Evolutionary conservation across 331 rosid species (phyloP).

Genomic region (Telfairia occidentalis): DNA sequence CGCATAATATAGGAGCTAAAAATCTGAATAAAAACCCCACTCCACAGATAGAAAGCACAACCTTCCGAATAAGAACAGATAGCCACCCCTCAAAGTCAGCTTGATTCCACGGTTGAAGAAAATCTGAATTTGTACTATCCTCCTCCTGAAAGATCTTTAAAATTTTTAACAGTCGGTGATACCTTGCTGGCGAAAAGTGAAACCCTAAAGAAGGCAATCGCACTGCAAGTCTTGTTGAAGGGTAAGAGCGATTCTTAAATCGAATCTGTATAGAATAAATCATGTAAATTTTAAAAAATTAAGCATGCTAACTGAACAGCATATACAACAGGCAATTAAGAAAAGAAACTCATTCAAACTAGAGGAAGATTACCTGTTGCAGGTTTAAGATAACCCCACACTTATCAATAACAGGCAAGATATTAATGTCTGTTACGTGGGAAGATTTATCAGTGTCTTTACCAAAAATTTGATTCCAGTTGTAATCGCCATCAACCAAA

Average conservation of each 20-base stretch:
- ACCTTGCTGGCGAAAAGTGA: conserved; percentile 97
- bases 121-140: conserved; percentile 46
- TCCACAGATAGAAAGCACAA: conserved; percentile 19
- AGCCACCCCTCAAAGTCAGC: conserved; percentile 96
- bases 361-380: conserved; percentile 53
- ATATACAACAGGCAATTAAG: conserved; percentile 3
- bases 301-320: neutral
- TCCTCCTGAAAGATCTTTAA: conserved; percentile 63
- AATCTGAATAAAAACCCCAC: neutral
- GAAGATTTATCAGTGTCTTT: conserved; percentile 29
- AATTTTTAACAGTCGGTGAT: conserved; percentile 81
- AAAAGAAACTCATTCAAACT: conserved; percentile 6
- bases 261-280: conserved; percentile 45
- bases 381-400: conserved; percentile 75
- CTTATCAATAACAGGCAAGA: conserved; percentile 75
- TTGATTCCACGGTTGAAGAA: conserved; percentile 60
- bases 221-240: conserved; percentile 72
- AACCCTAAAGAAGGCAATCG: conserved; percentile 75
- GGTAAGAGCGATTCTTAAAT: conserved; percentile 51
- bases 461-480: conserved; percentile 49
- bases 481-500: conserved; percentile 84
- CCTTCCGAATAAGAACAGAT: conserved; percentile 77
- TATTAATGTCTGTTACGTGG: conserved; percentile 16
- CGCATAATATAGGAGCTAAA: neutral
- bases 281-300: neutral